phyloP scores from a whole-genome alignment of 208 protist species.

The Vickermania ingenoplastis region DNA sequence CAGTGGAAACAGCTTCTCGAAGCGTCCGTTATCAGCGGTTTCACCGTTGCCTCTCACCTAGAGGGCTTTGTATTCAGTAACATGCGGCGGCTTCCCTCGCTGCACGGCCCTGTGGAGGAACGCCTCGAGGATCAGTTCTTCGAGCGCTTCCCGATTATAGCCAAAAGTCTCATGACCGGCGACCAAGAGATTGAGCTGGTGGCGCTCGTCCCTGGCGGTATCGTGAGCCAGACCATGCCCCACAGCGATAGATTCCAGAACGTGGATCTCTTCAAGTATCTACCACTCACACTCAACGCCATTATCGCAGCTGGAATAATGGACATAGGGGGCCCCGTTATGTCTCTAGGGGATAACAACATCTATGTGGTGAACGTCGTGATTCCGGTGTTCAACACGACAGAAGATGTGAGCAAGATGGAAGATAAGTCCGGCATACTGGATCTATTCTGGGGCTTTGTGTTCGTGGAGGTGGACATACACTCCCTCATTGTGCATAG shows the following conservation, averaged over 20 bases:
- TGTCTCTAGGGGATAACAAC: not conserved
- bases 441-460: slow-evolving; percentile 21
- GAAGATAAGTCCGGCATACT: not conserved
- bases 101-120: slow-evolving; percentile 8
- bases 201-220: slow-evolving; percentile 15
- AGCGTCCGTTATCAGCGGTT: not conserved
- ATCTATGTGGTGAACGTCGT: slow-evolving; percentile 10
- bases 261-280: slow-evolving; percentile 8
- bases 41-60: slow-evolving; percentile 1
- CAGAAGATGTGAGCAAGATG: not conserved
- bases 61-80: slow-evolving; percentile 12
- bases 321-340: not conserved
- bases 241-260: not conserved
- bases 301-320: not conserved
- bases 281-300: not conserved
- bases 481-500: slow-evolving; percentile 5
- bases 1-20: not conserved
- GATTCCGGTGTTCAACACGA: slow-evolving; percentile 12
- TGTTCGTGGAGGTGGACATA: slow-evolving; percentile 8
- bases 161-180: not conserved
- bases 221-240: slow-evolving; percentile 12
- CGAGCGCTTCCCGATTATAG: slow-evolving; percentile 5
- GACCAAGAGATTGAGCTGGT: not conserved
- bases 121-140: slow-evolving; percentile 8
- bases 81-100: slow-evolving; percentile 10